phyloP scores from a whole-genome alignment of 768 basidiomycete genomes.

The Kwoniella dejecticola region DNA sequence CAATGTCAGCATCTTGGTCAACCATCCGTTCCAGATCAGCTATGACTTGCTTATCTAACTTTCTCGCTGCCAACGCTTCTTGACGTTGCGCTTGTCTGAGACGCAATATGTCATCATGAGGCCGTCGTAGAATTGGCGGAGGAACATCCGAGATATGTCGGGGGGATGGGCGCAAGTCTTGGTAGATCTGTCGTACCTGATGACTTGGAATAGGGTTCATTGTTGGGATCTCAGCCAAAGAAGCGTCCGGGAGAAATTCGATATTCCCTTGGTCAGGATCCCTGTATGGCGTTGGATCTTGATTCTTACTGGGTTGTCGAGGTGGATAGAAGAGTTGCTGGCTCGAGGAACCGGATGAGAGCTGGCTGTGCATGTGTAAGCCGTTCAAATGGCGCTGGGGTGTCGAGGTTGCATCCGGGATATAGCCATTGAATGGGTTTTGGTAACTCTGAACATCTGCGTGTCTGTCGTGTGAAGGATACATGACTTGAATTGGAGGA shows the following conservation, averaged over 20 bases:
- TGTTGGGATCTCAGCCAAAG: too few species aligned
- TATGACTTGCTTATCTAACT: background rate
- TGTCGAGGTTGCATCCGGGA: conserved; percentile 1
- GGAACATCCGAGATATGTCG: background rate
- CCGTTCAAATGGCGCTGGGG: background rate
- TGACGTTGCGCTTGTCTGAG: background rate
- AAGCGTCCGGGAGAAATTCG: too few species aligned
- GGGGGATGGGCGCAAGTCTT: background rate
- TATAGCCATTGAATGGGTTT: conserved; percentile 1
- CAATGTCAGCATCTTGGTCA: background rate
- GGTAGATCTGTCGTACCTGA: background rate
- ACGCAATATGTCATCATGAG: background rate
- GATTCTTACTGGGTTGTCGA: too few species aligned
- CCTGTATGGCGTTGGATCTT: too few species aligned
- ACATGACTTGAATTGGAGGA: background rate
- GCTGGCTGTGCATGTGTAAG: background rate
- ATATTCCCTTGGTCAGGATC: too few species aligned
- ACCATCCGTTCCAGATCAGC: conserved; percentile 3
- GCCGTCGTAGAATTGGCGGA: background rate
- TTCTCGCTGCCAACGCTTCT: background rate
- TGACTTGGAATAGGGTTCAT: conserved; percentile 2
- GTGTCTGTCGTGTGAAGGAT: too few species aligned
- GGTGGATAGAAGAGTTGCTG: background rate
- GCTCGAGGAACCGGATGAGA: background rate
- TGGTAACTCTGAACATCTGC: too few species aligned